Evolutionary conservation across 768 basidiomycete species (phyloP).

Genomic region (Lactifluus piperatus): DNA sequence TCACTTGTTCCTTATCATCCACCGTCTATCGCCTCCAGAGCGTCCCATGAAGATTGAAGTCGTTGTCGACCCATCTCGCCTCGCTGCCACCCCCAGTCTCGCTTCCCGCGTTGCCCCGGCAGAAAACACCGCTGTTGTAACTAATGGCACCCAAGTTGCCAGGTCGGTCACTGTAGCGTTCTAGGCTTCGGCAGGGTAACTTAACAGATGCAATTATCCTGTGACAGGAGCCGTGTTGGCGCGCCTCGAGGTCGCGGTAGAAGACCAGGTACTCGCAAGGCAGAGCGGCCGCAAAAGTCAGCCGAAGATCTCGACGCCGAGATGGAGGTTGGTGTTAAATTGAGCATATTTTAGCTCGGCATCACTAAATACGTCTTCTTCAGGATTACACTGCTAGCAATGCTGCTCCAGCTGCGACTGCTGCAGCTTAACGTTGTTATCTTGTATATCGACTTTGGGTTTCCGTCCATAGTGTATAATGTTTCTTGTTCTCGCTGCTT

Average conservation of each 20-base stretch:
- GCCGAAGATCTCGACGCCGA: conserved; percentile 93
- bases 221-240: conserved; percentile 10
- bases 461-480: conserved; percentile 15
- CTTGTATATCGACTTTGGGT: not conserved
- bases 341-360: not conserved
- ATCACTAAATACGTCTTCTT: conserved; percentile 2
- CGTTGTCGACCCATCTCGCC: conserved; percentile 75
- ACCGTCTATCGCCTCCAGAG: conserved; percentile 45
- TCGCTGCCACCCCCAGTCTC: conserved; percentile 54
- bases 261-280: conserved; percentile 36
- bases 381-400: conserved; percentile 66
- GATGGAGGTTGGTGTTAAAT: conserved; percentile 69
- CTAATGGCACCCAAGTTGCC: conserved; percentile 26
- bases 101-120: conserved; percentile 81
- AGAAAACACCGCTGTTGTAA: conserved; percentile 33
- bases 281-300: conserved; percentile 64
- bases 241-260: conserved; percentile 37
- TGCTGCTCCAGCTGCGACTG: conserved; percentile 32
- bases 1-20: conserved; percentile 23
- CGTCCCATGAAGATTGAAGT: conserved; percentile 99
- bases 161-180: conserved; percentile 29
- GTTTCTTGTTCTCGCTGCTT: conserved; percentile 14
- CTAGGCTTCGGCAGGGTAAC: conserved; percentile 17
- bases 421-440: conserved; percentile 19
- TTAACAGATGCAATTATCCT: not conserved